Percentiles rank a stretch among this genome's conserved stretches.
phyloP scores from a whole-genome alignment of 768 basidiomycete genomes.

The Boletus rubescentipes region DNA sequence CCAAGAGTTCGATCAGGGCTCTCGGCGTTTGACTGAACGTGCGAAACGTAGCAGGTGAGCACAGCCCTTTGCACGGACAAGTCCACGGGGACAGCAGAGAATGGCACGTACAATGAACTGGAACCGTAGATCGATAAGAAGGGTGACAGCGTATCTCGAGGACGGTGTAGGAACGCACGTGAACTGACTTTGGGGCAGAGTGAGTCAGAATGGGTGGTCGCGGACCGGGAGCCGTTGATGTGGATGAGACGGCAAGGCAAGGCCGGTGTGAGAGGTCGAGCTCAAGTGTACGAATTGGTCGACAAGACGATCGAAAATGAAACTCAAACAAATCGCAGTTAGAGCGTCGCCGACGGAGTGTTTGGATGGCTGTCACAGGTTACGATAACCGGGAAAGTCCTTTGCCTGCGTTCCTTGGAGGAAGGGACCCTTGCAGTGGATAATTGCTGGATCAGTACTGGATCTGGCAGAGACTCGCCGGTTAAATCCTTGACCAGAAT shows the following conservation, averaged over 20 bases:
- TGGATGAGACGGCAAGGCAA: conserved; percentile 16
- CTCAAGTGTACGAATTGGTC: conserved; percentile 9
- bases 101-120: conserved; percentile 6
- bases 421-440: conserved; percentile 4
- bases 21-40: conserved; percentile 11
- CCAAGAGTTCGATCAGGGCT: neutral
- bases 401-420: conserved; percentile 14
- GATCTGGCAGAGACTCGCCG: conserved; percentile 18
- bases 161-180: neutral
- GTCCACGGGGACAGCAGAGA: conserved; percentile 8
- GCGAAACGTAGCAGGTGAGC: conserved; percentile 7
- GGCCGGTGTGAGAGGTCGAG: conserved; percentile 30
- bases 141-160: neutral
- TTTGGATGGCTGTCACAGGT: conserved; percentile 12
- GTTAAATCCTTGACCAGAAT: conserved; percentile 26
- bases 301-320: conserved; percentile 31
- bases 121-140: conserved; percentile 9
- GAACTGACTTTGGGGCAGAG: neutral
- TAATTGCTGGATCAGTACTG: conserved; percentile 7
- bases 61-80: conserved; percentile 15
- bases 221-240: conserved; percentile 1
- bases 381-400: conserved; percentile 13
- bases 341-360: conserved; percentile 22
- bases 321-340: conserved; percentile 31
- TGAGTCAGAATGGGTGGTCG: too few species aligned